Evolutionary conservation across 1,284 basidiomycete species (phyloP), one percentile per base, ranked within the genome.

Genomic region (Austroboletus novae-zelandiae): DNA sequence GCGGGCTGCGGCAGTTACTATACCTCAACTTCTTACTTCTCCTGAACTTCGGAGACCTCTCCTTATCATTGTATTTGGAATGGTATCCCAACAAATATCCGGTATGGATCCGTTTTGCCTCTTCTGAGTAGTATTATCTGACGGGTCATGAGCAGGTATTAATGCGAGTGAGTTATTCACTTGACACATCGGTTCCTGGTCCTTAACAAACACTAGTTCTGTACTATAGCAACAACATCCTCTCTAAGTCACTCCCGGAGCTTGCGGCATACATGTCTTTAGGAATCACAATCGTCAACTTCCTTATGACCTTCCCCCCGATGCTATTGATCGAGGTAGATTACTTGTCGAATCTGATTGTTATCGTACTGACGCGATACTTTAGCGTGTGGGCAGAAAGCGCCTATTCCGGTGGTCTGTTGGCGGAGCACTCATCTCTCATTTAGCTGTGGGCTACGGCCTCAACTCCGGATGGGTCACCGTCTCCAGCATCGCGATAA

Each of bases 221-320:
- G 45, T 95, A 93, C 66, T 95, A 94, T 71, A 93, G 90, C 67
- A 94, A 92, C 54, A 81, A 86, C 36, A 93, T 96, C 47, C 77
- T 96, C 14, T 80, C 84, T 9, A 83, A 84, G 45, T 79, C 91
- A 3, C 70, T 95, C 44, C 90, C 92, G 9, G 79, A 86, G 11
- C 68, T 85, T 14, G 92, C 89, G 0, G 84, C 87, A 20, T 91
- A 87, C 58, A 77, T 91, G 25, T 91, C 90, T 1, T 66, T 92
- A 5, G 84, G 81, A 17, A 88, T 91, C 50, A 86, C 92, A 0
- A 67, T 92, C 31, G 81, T 94, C 50, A 98, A 97, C 66, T 88
- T 77, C 36, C 57, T 86, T 53, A 86, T 87, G 85, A 89, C 88
- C 0, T 80, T 89, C 56, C 83, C 86, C 1, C 89, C 94, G 4